Conservation (phyloP, 176 grass and related monocot species). For the Urochloa ruziziensis region DNA sequence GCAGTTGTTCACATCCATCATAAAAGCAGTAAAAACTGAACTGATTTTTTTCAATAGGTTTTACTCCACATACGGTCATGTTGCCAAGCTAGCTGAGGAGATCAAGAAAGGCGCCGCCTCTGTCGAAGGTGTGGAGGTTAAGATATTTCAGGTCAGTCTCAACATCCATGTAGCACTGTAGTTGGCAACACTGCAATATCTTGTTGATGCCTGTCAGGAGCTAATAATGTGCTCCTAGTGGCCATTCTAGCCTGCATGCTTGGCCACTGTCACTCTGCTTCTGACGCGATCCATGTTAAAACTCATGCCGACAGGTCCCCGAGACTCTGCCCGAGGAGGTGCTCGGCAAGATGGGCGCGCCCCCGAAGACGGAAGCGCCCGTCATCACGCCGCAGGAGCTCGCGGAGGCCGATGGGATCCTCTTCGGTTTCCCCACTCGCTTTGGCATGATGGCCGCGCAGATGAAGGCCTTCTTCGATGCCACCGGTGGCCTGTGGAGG, state of each 20-base stretch:
- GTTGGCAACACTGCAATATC: neutral
- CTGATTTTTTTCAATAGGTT: slow-evolving; percentile 41
- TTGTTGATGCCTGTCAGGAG: neutral
- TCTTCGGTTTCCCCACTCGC: slow-evolving; percentile 55
- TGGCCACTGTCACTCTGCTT: neutral
- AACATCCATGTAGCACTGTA: neutral
- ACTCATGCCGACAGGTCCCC: slow-evolving; percentile 26
- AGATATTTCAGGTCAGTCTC: slow-evolving; percentile 80
- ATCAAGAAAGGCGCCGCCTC: slow-evolving; percentile 78
- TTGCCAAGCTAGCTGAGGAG: slow-evolving; percentile 81
- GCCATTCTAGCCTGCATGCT: neutral
- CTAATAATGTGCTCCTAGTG: neutral
- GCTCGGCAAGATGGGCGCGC: slow-evolving; percentile 66
- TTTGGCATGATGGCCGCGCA: slow-evolving; percentile 58
- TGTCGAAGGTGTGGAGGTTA: slow-evolving; percentile 71
- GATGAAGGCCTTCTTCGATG: slow-evolving; percentile 60
- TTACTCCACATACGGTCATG: slow-evolving; percentile 88
- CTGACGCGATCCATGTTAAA: neutral
- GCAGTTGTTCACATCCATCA: neutral
- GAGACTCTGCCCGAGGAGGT: slow-evolving; percentile 55
- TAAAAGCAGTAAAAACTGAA: neutral
- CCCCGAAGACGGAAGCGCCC: slow-evolving; percentile 48
- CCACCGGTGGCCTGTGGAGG: slow-evolving; percentile 40
- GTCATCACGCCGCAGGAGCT: slow-evolving; percentile 44
- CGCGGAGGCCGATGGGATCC: slow-evolving; percentile 46